Evolutionary conservation across 2,329 filamentous ascomycete genomes (phyloP).

Genomic region (Fusarium oxysporum): DNA sequence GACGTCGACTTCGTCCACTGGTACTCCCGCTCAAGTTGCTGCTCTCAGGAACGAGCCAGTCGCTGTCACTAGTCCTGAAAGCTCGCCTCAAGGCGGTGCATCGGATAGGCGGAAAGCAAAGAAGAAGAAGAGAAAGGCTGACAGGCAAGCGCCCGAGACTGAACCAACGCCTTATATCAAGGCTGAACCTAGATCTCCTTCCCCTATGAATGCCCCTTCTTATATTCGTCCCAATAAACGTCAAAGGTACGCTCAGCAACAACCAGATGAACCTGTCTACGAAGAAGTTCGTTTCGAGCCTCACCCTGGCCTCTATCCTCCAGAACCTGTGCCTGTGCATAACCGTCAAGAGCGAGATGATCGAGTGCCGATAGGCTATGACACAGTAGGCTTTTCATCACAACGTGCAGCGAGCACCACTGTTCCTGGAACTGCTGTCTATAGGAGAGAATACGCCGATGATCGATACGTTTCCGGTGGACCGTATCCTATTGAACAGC

Average conservation of each 20-base stretch:
- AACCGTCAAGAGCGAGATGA: slow-evolving; percentile 47
- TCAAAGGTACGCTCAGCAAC: slow-evolving; percentile 60
- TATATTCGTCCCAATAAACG: slow-evolving; percentile 68
- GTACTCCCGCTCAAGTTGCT: slow-evolving; percentile 64
- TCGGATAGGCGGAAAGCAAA: slow-evolving; percentile 62
- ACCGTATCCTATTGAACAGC: slow-evolving; percentile 50
- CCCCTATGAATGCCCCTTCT: slow-evolving; percentile 66
- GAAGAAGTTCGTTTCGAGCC: slow-evolving; percentile 57
- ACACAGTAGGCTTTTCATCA: slow-evolving; percentile 37
- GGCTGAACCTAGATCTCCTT: slow-evolving; percentile 72
- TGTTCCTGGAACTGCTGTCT: slow-evolving; percentile 46
- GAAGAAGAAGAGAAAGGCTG: slow-evolving; percentile 66
- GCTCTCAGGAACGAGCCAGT: slow-evolving; percentile 64
- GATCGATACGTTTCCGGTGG: slow-evolving; percentile 47
- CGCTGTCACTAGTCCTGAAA: slow-evolving; percentile 68
- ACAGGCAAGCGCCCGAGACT: slow-evolving; percentile 60
- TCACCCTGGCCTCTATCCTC: slow-evolving; percentile 51
- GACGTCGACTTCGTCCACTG: slow-evolving; percentile 38
- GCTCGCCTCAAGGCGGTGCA: slow-evolving; percentile 65
- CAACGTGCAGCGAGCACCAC: slow-evolving; percentile 42
- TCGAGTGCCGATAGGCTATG: slow-evolving; percentile 52
- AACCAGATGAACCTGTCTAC: slow-evolving; percentile 47
- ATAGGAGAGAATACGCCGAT: slow-evolving; percentile 51
- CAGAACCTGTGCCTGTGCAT: slow-evolving; percentile 51
- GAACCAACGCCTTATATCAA: slow-evolving; percentile 69